phyloP scores from a whole-genome alignment of 148 eudicot genomes.

The Mesembryanthemum crystallinum region DNA sequence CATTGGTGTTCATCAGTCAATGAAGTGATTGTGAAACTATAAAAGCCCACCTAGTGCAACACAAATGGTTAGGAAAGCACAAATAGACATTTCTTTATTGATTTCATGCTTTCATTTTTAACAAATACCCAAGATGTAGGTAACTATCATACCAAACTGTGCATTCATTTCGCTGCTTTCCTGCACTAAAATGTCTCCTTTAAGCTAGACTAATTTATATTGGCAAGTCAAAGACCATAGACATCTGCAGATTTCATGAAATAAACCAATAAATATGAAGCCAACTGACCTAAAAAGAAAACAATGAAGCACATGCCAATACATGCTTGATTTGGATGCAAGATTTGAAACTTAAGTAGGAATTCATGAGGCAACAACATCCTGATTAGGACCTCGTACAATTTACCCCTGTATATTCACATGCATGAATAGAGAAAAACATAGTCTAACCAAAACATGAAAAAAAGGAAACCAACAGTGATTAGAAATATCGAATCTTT shows the following conservation, averaged over 20 bases:
- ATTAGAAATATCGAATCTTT: conserved; percentile 25
- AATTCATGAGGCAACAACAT: background rate
- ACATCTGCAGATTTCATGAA: background rate
- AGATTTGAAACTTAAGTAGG: conserved; percentile 4
- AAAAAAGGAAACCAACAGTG: background rate
- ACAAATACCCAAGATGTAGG: background rate
- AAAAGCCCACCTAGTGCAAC: conserved; percentile 19
- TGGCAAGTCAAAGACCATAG: conserved; percentile 9
- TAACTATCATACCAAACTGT: background rate
- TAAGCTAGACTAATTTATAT: background rate
- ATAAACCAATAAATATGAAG: background rate
- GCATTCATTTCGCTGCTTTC: background rate
- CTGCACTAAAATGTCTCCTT: background rate
- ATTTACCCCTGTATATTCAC: background rate
- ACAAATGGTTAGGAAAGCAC: background rate
- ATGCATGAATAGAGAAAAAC: background rate
- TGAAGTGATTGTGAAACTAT: conserved; percentile 2
- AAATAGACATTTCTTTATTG: background rate
- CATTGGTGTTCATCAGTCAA: conserved; percentile 11
- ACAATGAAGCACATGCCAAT: background rate
- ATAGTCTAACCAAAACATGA: background rate
- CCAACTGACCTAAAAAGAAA: conserved; percentile 6
- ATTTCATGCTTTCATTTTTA: background rate
- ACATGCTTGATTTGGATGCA: conserved; percentile 9
- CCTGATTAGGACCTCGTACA: conserved; percentile 1